phyloP scores from a whole-genome alignment of 352 stramenopile genomes.

The Globisporangium canariense region DNA sequence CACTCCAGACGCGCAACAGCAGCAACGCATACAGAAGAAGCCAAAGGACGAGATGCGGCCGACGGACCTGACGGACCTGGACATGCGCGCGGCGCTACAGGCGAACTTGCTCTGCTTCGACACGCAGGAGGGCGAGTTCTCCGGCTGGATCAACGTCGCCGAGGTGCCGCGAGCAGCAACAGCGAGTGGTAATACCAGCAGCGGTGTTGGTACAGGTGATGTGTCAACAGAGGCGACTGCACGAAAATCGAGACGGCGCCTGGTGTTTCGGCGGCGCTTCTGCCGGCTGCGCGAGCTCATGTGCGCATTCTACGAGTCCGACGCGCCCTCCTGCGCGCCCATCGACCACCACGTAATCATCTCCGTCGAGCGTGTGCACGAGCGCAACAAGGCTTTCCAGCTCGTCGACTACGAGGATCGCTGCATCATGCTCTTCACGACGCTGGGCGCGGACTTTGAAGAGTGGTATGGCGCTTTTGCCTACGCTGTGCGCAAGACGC shows the following conservation, averaged over 20 bases:
- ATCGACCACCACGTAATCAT: slow-evolving; percentile 40
- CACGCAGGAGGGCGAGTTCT: slow-evolving; percentile 24
- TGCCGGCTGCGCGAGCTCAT: slow-evolving; percentile 40
- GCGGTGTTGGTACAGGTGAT: neutral
- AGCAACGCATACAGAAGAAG: neutral
- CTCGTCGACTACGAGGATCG: slow-evolving; percentile 46
- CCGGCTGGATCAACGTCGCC: slow-evolving; percentile 37
- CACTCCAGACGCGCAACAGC: neutral
- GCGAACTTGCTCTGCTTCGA: slow-evolving; percentile 23
- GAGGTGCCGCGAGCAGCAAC: neutral
- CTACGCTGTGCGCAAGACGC: slow-evolving; percentile 28
- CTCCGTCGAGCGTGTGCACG: slow-evolving; percentile 28
- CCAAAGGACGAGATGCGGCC: slow-evolving; percentile 18
- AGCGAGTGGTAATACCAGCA: neutral
- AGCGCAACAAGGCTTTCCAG: slow-evolving; percentile 48
- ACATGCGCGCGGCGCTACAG: slow-evolving; percentile 21
- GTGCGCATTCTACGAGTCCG: slow-evolving; percentile 37
- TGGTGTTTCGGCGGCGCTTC: slow-evolving; percentile 29
- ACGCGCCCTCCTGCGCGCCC: slow-evolving; percentile 15
- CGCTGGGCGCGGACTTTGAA: slow-evolving; percentile 42
- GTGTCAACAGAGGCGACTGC: neutral
- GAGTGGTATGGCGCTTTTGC: slow-evolving; percentile 41
- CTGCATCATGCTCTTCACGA: slow-evolving; percentile 35
- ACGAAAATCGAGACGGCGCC: neutral
- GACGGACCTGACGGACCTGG: slow-evolving; percentile 28